phyloP scores from a whole-genome alignment of 192 early-diverging fungal genomes.

The Podila clonocystis region DNA sequence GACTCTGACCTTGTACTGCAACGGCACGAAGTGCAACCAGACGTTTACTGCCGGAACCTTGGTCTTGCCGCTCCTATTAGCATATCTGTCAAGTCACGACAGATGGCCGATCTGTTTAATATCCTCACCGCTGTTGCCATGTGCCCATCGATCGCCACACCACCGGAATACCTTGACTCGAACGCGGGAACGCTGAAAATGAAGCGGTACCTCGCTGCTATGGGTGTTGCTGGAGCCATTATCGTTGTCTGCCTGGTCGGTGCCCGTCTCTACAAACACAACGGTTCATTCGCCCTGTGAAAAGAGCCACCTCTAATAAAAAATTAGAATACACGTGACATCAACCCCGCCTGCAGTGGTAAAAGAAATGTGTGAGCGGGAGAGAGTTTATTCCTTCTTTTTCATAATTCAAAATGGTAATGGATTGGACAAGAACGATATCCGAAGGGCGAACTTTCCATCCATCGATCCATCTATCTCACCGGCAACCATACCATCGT shows the following conservation, averaged over 20 bases:
- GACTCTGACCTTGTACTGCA: slow-evolving; percentile 91
- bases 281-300: slow-evolving; percentile 6
- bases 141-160: slow-evolving; percentile 70
- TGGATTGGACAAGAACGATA: neutral
- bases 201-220: slow-evolving; percentile 49
- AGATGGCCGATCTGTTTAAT: slow-evolving; percentile 91
- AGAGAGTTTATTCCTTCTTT: slow-evolving; percentile 3
- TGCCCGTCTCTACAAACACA: slow-evolving; percentile 47
- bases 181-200: slow-evolving; percentile 31
- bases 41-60: slow-evolving; percentile 91
- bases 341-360: neutral
- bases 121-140: slow-evolving; percentile 86
- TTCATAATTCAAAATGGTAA: slow-evolving; percentile 6
- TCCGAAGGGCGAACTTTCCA: neutral
- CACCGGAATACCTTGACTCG: slow-evolving; percentile 38
- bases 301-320: neutral
- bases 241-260: slow-evolving; percentile 49
- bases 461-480: slow-evolving; percentile 3
- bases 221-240: slow-evolving; percentile 50
- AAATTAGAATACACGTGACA: slow-evolving; percentile 1
- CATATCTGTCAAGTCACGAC: slow-evolving; percentile 85
- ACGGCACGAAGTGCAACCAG: slow-evolving; percentile 87
- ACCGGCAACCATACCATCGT: neutral
- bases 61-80: slow-evolving; percentile 90
- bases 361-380: neutral